Evolutionary conservation across 805 yeast genomes (phyloP), one percentile per base, ranked within the genome.

Genomic region (Schwanniomyces yamadae): DNA sequence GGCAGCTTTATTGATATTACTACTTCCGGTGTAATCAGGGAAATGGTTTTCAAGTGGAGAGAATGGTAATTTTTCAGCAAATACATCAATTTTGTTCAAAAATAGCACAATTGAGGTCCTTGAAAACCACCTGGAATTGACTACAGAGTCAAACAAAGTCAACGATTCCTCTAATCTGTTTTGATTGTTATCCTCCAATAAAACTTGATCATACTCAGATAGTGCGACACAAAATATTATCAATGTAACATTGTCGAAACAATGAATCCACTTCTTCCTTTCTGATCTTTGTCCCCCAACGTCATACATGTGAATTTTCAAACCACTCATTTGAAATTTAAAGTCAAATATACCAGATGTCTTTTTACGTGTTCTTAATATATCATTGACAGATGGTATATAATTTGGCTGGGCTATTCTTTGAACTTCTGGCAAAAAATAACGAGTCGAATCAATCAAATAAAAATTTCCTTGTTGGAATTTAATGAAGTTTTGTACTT

Each of bases 281-380:
- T 93, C 99, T 3, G 95, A 80, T 50, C 99, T 72, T 61, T 93
- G 99, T 1, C 97, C 97, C 44, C 97, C 97, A 31, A 90, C 96
- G 59, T 90, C 97, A 53, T 53, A 69, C 74, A 69, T 68, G 48
- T 69, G 74, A 23, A 68, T 61, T 34, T 60, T 63, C 15, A 67
- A 50, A 5, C 69, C 69, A n/a, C 84, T 88, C 77, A 89, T 74
- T 41, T 79, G 80, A 51, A 90, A 85, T 39, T 75, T 71, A 40
- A 87, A 80, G 56, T 89, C 96, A 50, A 82, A 86, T 15, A 90
- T 86, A 61, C 97, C 96, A 1, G 95, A 84, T 0, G 97, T 90
- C 63, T 87, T 90, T 56, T 87, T 84, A 66, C 97, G 78, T 11
- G 96, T 87, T 44, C 95, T 71, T 48, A 90, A 69, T 20, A 89